Percentiles rank a stretch among this genome's conserved stretches.
Evolutionary conservation across 1,284 basidiomycete genomes (phyloP).

Genomic region (Lentinus polychrous): DNA sequence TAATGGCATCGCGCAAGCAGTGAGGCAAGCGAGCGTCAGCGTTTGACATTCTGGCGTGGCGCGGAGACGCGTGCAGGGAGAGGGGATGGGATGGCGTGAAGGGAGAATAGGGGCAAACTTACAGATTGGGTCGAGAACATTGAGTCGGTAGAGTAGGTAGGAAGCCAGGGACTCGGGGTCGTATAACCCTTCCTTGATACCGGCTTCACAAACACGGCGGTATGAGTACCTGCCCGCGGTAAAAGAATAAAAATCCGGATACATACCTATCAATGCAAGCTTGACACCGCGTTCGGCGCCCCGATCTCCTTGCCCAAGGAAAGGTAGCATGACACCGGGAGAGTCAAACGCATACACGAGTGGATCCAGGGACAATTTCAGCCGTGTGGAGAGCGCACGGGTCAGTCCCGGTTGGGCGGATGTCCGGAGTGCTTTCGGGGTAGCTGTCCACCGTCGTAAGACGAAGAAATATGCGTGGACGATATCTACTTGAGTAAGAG

Average conservation of each 20-base stretch:
- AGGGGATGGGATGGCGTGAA: constrained; percentile 1
- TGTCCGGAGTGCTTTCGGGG: constrained; percentile 84
- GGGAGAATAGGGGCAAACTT: constrained; percentile 22
- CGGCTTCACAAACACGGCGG: constrained; percentile 45
- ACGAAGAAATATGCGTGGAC: constrained; percentile 1
- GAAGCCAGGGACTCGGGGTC: constrained; percentile 79
- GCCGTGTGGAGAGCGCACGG: constrained; percentile 73
- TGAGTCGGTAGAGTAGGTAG: constrained; percentile 86
- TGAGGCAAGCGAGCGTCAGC: background rate
- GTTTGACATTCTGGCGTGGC: background rate
- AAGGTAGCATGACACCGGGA: constrained; percentile 96
- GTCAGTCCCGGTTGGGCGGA: constrained; percentile 89
- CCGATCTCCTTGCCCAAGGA: constrained; percentile 76
- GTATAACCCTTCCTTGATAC: constrained; percentile 92
- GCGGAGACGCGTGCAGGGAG: background rate
- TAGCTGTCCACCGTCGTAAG: constrained; percentile 29
- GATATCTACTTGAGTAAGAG: background rate
- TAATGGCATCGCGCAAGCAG: background rate
- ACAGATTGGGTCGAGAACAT: constrained; percentile 70
- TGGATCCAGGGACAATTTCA: constrained; percentile 75
- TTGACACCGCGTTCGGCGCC: constrained; percentile 92
- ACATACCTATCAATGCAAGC: constrained; percentile 83
- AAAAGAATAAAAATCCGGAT: background rate
- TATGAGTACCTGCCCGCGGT: constrained; percentile 1
- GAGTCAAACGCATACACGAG: constrained; percentile 93